These are phyloP conservation scores for Leishmania amazonensis DNA, from an alignment of 208 protist species.

Conservation along the genomic window DNA sequence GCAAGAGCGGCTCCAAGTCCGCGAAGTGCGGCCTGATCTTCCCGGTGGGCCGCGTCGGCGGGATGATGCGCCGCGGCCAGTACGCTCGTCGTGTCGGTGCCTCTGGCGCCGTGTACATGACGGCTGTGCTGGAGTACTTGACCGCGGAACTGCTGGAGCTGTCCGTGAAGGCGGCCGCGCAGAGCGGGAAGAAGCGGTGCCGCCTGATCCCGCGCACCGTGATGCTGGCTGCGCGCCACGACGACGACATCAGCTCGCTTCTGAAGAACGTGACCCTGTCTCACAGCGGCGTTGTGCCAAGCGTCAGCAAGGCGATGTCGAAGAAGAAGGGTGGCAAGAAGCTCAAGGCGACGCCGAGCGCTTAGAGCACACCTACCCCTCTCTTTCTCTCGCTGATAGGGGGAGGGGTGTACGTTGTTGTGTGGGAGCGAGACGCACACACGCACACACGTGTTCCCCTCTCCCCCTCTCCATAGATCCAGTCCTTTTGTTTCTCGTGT, in stretches of 20 bases:
- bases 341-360: conserved; percentile 59
- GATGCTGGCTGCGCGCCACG: conserved; percentile 82
- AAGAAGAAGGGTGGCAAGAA: conserved; percentile 84
- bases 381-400: background rate
- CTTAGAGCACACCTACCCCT: conserved; percentile 24
- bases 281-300: conserved; percentile 81
- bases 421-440: background rate
- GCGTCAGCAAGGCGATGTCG: conserved; percentile 74
- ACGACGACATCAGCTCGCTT: conserved; percentile 69
- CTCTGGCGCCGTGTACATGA: conserved; percentile 98
- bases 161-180: conserved; percentile 76
- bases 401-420: background rate
- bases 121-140: conserved; percentile 99
- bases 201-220: conserved; percentile 80
- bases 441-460: no score
- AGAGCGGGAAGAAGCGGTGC: conserved; percentile 70
- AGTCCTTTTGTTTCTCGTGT: conserved; percentile 15
- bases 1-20: conserved; percentile 88
- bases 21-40: conserved; percentile 98
- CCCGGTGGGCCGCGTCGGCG: conserved; percentile 98
- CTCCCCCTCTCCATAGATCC: conserved; percentile 14
- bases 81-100: conserved; percentile 97
- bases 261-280: conserved; percentile 76
- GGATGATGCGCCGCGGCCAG: conserved; percentile 94
- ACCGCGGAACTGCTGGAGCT: conserved; percentile 86